Evolutionary conservation across 495 filamentous ascomycete species (phyloP), one percentile per base, ranked within the genome.

Genomic region (Hypomontagnella monticulosa): DNA sequence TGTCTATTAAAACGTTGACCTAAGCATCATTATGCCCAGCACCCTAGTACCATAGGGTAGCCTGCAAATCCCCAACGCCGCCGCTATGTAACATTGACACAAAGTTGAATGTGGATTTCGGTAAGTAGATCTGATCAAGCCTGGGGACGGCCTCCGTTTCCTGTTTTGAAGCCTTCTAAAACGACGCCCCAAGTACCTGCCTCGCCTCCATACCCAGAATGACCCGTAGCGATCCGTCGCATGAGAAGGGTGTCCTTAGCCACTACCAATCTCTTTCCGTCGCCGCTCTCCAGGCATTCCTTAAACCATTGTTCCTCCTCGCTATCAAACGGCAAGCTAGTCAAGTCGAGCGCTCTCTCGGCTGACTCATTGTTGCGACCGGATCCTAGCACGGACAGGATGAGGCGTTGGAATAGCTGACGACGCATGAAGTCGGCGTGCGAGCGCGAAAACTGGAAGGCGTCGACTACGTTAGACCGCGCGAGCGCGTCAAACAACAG

Each of bases 231-330:
- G 14, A 71, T 72, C 27, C 57, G 66, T 36, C 91, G 79, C 87
- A 92, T 87, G 75, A 89, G 81, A 23, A 90, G 79, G 0, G 90
- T 88, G 60, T 91, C 88, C 66, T 80, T 88, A 0, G 89, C 84
- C 0, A 84, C 86, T 49, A 82, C 84, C 0, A 87, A 71, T n/a
- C 78, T 78, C 60, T 79, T 85, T 7, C 87, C 89, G 43, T 83
- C 86, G 12, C 89, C 89, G 23, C 80, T 77, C 6, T 83, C 75
- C 34, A 95, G 70, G 52, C 81, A 85, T 12, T 88, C 83, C 52
- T 86, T 84, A 52, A 93, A 86, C 91, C 91, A 93, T 38, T 73
- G 63, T 70, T 92, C 90, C 75, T 95, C 91, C 34, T 84, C 79
- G 5, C 79, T 77, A 52, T 83, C 84, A 23, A 93, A 83, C 3